phyloP scores from a whole-genome alignment of 2,329 filamentous ascomycete species.

The Sphaerulina vaccinii region DNA sequence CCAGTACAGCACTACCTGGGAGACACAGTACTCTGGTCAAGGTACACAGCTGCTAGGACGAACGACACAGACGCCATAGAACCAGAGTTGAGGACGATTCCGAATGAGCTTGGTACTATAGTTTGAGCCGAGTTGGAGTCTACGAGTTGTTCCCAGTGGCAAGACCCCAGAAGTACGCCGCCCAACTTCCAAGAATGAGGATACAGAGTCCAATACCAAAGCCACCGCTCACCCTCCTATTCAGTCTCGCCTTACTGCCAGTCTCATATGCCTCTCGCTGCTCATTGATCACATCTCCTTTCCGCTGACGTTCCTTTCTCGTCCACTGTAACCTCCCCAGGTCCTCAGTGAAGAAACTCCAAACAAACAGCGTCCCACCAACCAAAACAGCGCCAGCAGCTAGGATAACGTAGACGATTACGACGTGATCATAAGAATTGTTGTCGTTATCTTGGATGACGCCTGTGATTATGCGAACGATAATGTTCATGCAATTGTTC shows the following conservation, averaged over 20 bases:
- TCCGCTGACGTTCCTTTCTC: conserved; percentile 51
- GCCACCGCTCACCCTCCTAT: conserved; percentile 35
- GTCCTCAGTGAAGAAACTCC: conserved; percentile 43
- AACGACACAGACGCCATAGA: too few relatives aligned
- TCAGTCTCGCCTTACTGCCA: conserved; percentile 37
- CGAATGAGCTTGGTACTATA: too few relatives aligned
- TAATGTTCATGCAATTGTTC: conserved; percentile 64
- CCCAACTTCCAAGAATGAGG: conserved; percentile 54
- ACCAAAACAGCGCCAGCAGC: conserved; percentile 52
- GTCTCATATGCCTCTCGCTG: conserved; percentile 46
- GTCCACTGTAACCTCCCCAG: conserved; percentile 58
- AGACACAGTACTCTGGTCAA: too few relatives aligned
- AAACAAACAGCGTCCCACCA: conserved; percentile 41
- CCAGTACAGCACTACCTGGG: too few relatives aligned
- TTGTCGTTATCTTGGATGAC: conserved; percentile 59
- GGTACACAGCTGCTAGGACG: too few relatives aligned
- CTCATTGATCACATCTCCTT: conserved; percentile 46
- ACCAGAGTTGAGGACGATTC: too few relatives aligned
- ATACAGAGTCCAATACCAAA: conserved; percentile 49
- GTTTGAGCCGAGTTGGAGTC: too few relatives aligned
- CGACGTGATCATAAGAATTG: conserved; percentile 56
- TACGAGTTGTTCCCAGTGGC: conserved; percentile 51
- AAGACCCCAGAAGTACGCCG: conserved; percentile 61
- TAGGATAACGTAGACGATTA: conserved; percentile 57
- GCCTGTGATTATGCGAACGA: conserved; percentile 58